These are phyloP conservation scores for Perkinsus olseni DNA, from an alignment of 169 alveolate species.

Conservation along the genomic window DNA sequence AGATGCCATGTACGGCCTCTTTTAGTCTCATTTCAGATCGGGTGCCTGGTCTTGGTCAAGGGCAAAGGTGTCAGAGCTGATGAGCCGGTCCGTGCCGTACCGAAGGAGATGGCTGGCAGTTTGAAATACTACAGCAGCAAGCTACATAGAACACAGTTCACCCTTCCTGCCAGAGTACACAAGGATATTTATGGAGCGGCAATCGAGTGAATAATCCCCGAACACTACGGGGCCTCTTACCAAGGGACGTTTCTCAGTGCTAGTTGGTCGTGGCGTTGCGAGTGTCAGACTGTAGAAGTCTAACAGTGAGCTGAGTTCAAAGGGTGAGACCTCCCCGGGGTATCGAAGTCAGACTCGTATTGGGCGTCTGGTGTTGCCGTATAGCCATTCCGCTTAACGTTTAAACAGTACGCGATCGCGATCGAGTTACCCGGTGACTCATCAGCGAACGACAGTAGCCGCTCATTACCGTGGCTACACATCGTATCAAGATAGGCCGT, in stretches of 20 bases:
- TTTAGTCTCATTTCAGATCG: not conserved
- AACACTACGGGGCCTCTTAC: not conserved
- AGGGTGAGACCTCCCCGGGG: too few relatives aligned
- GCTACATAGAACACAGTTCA: not conserved
- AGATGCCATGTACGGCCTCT: not conserved
- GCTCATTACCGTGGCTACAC: too few relatives aligned
- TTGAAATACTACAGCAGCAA: not conserved
- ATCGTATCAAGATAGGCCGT: too few relatives aligned
- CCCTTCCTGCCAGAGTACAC: not conserved
- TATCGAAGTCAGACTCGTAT: too few relatives aligned
- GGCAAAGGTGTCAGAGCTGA: not conserved
- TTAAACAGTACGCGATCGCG: too few relatives aligned
- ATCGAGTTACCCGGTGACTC: too few relatives aligned
- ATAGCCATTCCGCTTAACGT: too few relatives aligned
- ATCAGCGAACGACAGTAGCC: too few relatives aligned
- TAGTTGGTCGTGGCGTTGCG: not conserved
- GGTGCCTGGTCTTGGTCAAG: not conserved
- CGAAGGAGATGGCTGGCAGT: not conserved
- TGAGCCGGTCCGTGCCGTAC: not conserved
- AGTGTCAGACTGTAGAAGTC: too few relatives aligned
- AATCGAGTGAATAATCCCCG: not conserved
- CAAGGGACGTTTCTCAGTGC: not conserved
- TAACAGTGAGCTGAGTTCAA: too few relatives aligned
- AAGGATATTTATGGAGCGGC: not conserved
- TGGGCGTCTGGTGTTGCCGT: too few relatives aligned